phyloP scores from a whole-genome alignment of 2,329 filamentous ascomycete genomes.

The Mycosphaerella sp. region DNA sequence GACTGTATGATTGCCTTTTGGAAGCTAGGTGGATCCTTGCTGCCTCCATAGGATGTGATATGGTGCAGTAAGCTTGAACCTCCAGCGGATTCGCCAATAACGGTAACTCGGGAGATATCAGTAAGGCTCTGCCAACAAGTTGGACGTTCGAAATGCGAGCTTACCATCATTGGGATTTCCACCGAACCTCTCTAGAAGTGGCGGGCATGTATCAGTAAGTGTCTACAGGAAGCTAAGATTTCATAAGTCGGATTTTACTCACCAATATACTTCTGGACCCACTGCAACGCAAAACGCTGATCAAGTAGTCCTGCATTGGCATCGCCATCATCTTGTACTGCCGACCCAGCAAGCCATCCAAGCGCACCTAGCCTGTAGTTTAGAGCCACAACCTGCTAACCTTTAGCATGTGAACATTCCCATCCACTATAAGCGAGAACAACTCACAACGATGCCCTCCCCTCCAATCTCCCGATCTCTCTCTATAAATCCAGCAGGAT shows the following conservation, averaged over 20 bases:
- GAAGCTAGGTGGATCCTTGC: conserved; percentile 40
- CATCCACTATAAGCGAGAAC: neutral
- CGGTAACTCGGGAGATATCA: conserved; percentile 20
- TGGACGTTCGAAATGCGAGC: no score
- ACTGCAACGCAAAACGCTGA: conserved; percentile 52
- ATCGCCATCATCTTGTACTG: conserved; percentile 39
- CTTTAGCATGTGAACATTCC: neutral
- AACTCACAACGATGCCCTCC: neutral
- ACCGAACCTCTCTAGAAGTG: conserved; percentile 39
- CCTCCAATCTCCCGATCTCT: neutral
- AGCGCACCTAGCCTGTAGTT: conserved; percentile 47
- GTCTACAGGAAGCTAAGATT: no score
- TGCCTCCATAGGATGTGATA: conserved; percentile 46
- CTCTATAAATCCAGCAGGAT: conserved; percentile 31
- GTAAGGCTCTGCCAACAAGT: neutral
- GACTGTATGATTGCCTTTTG: conserved; percentile 43
- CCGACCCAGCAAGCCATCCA: conserved; percentile 44
- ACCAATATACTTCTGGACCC: conserved; percentile 43
- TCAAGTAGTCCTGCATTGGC: conserved; percentile 49
- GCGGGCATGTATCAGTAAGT: no score
- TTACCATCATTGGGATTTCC: conserved; percentile 37
- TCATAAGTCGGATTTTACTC: neutral
- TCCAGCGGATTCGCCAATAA: conserved; percentile 49
- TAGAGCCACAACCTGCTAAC: conserved; percentile 25
- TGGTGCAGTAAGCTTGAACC: conserved; percentile 52